Evolutionary conservation across 2,329 filamentous ascomycete genomes (phyloP), one percentile per base, ranked within the genome.

Genomic region (Celoporthe dispersa): DNA sequence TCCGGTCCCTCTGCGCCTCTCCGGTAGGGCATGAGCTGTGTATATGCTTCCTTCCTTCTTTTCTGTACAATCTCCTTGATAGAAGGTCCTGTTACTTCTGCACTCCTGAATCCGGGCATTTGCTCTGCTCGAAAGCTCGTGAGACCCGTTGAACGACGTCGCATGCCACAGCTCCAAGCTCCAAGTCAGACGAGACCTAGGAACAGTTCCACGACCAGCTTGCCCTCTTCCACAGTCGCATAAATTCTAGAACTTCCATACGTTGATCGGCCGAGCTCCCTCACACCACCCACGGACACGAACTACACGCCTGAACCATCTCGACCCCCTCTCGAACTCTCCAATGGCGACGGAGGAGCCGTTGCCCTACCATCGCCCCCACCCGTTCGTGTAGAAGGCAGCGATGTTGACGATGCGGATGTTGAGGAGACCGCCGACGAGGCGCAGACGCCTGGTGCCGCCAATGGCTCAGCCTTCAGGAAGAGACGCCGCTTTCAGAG

Each of bases 371-470:
- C 11, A 80, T 62, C 59, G 33, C 65, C 69, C 64, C 41, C 41
- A 48, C 41, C 62, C n/a, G 35, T 84, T 59, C 82, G 83, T 35
- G 86, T 87, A 70, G 86, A 86, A 72, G 89, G 88, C 28, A 92
- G 90, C 78, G 93, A 94, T 78, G 89, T 85, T 19, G 91, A 72
- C 31, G 70, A 92, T 76, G 90, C 92, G 0, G 93, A 96, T 78
- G 93, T 91, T 1, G 94, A 97, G 78, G 93, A 96, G 77, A 97
- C 94, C 60, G 92, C 90, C 0, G 93, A 94, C 66, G 94, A 97
- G 77, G 86, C 85, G n/a, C 81, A 82, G 25, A 76, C 80, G n/a
- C 59, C 66, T 33, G 62, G 62, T 14, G 59, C 41, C 41, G 77
- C 81, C 19, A 82, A 84, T 66, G 76, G 80, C 37, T 75, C 80